A percentile compares a stretch with the other conserved stretches of the same genome.
phyloP scores from a whole-genome alignment of 1,139 yeast genomes.

The Barnettozyma hawaiiensis region DNA sequence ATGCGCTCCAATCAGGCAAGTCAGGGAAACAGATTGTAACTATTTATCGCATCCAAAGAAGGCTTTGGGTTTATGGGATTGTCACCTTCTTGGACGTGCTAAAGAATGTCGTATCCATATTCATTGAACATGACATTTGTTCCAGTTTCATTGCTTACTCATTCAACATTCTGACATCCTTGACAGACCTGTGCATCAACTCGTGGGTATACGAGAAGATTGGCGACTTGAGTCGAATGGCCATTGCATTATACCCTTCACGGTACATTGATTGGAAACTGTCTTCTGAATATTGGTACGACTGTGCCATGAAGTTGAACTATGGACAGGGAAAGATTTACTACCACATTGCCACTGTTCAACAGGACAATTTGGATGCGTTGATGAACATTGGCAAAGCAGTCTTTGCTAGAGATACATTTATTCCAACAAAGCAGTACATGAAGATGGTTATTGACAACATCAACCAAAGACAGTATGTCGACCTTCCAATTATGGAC shows the following conservation, averaged over 20 bases:
- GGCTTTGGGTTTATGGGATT: slow-evolving; percentile 82
- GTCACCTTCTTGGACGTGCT: slow-evolving; percentile 75
- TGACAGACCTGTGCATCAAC: slow-evolving; percentile 43
- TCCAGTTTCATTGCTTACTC: slow-evolving; percentile 37
- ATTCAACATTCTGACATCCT: slow-evolving; percentile 32
- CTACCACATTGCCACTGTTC: slow-evolving; percentile 80
- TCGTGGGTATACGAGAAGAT: slow-evolving; percentile 78
- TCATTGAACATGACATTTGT: slow-evolving; percentile 38
- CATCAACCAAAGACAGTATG: slow-evolving; percentile 63
- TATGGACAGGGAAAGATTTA: slow-evolving; percentile 78
- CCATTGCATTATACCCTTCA: slow-evolving; percentile 72
- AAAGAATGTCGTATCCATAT: slow-evolving; percentile 60
- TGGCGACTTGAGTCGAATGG: slow-evolving; percentile 79
- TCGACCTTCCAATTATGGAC: slow-evolving; percentile 51
- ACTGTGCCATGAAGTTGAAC: slow-evolving; percentile 59
- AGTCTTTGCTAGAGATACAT: slow-evolving; percentile 73
- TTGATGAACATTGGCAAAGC: slow-evolving; percentile 73
- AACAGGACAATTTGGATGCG: slow-evolving; percentile 73
- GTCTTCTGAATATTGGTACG: slow-evolving; percentile 75
- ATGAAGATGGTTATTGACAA: slow-evolving; percentile 71
- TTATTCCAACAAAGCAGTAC: slow-evolving; percentile 75
- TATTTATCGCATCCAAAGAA: slow-evolving; percentile 66
- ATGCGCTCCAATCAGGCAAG: slow-evolving; percentile 67
- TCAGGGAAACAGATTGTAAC: slow-evolving; percentile 73
- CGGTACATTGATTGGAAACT: slow-evolving; percentile 77